Evolutionary conservation across 2,329 filamentous ascomycete species (phyloP), one percentile per base, ranked within the genome.

Genomic region (Aspergillus hiratsukae): DNA sequence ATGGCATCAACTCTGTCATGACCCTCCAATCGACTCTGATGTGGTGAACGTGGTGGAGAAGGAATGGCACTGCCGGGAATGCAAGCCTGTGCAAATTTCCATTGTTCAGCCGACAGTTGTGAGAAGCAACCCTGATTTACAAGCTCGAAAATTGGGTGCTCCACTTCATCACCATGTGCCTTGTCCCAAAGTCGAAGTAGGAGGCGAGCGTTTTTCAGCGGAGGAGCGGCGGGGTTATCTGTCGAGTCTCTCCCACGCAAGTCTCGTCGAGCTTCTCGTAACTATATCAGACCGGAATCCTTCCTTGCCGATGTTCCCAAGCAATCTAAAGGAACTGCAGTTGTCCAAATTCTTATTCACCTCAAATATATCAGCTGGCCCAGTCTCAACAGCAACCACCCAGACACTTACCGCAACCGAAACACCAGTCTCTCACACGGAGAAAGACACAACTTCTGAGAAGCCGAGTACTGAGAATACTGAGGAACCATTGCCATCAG

Each of bases 1-100:
- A 45, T 95, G 90, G 83, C 90, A 95, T 72, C 89, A 91, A 70
- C 84, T 85, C 65, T 95, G 90, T 67, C 90, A 95, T 70, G 82
- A 89, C 57, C 90, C 90, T 1, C 81, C 82, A 8, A 89, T 95
- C 58, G 80, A 82, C n/a, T 83, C 87, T 59, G 83, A 87, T 19
- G 83, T 88, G 21, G 82, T 92, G 49, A 80, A 80, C 37, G 82
- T 89, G 58, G 78, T 85, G 60, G 83, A 84, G 59, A 83, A 83
- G 58, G 83, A 86, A 61, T 94, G 90, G 89, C 83, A 85, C 66
- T 94, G 90, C 66, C 75, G 75, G 6, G 77, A 81, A 28, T 93
- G 90, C 69, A 56, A 74, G 67, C 49, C 82, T 78, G 70, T 78
- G 73, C 51, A 77, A 78, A 62, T 78, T 70, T 58, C 56, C 21